Base-by-base conservation (phyloP, 148 eudicot genomes). In the Linanthus parryae region DNA sequence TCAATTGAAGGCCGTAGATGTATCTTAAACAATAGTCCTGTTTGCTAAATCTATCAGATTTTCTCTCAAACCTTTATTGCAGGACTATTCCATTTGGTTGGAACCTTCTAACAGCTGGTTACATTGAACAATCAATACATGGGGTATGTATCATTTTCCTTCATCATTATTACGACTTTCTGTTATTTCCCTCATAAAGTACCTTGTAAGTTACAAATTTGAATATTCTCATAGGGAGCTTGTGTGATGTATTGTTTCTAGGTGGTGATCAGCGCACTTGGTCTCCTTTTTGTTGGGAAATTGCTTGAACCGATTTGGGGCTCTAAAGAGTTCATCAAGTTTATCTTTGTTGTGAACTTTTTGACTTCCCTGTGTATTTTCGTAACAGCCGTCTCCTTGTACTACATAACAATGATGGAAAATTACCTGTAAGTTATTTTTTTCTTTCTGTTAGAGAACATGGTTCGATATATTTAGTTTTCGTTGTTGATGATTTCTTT, bases 251-350 rank as follows among this genome's bases (percentile, higher is more conserved):
- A 9, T 57, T 43, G 46, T 62, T 56, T 64, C 33, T 72, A 92
- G 99, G 80, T 74, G 52, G 66, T 75, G 37, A 60, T 80, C 53
- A 87, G 96, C 81, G 56, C 75, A 44, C 40, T 92, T 44, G 96
- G 96, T 48, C 82, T 92, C 49, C 90, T 92, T 59, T 70, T 92
- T 55, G 46, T 87, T 43, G 99, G 99, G 56, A 92, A 88, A 71
- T 73, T 87, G 54, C 96, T 92, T 54, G 99, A 92, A 63, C 99
- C 99, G 45, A 81, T 92, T 27, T 92, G 99, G 99, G 96, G 99
- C 52, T 70, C 99, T 61, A 81, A 78, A 68, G 99, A 92, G 68
- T 87, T 92, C 58, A 61, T 92, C 73, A 92, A 92, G 83, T 92
- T 92, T 66, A 82, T 92, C 61, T 80, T 87, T 69, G 66, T 84